Conservation (phyloP, 2,329 filamentous ascomycete genomes). For the Volutella citrinella region DNA sequence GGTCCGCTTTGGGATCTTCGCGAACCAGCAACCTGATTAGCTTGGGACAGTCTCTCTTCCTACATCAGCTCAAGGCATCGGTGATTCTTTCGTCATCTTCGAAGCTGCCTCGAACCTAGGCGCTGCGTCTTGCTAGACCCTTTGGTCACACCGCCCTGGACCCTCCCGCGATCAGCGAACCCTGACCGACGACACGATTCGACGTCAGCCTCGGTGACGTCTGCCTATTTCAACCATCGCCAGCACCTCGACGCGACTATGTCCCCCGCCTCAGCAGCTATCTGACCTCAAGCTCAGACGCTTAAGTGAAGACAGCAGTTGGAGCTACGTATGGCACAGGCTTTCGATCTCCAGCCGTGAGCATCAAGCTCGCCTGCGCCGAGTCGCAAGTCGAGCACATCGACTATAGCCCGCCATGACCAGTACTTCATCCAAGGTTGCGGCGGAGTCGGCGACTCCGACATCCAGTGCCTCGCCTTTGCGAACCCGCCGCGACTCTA, state of each 20-base stretch:
- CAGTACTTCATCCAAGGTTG: conserved; percentile 28
- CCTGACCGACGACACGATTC: conserved; percentile 23
- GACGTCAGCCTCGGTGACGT: conserved; percentile 14
- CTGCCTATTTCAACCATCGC: too few species aligned
- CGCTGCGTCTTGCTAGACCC: too few species aligned
- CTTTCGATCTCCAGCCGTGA: too few species aligned
- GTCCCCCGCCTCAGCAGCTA: too few species aligned
- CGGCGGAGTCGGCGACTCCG: conserved; percentile 26
- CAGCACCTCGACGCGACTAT: too few species aligned
- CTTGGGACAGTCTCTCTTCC: conserved; percentile 6
- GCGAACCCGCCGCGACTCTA: conserved; percentile 36
- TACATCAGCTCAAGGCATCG: conserved; percentile 8
- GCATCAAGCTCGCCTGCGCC: too few species aligned
- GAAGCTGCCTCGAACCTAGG: background rate
- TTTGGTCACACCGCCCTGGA: conserved; percentile 12
- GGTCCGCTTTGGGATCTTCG: conserved; percentile 18
- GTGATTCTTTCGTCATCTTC: conserved; percentile 7
- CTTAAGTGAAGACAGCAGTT: too few species aligned
- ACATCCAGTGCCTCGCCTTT: conserved; percentile 28
- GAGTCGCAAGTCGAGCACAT: too few species aligned
- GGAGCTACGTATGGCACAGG: too few species aligned
- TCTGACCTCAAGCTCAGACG: too few species aligned
- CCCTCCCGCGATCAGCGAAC: conserved; percentile 24
- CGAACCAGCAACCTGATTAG: conserved; percentile 20
- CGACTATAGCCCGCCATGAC: too few species aligned